Conservation (phyloP, 768 basidiomycete genomes). For the Tylopilus plumbeoviolaceoides region DNA sequence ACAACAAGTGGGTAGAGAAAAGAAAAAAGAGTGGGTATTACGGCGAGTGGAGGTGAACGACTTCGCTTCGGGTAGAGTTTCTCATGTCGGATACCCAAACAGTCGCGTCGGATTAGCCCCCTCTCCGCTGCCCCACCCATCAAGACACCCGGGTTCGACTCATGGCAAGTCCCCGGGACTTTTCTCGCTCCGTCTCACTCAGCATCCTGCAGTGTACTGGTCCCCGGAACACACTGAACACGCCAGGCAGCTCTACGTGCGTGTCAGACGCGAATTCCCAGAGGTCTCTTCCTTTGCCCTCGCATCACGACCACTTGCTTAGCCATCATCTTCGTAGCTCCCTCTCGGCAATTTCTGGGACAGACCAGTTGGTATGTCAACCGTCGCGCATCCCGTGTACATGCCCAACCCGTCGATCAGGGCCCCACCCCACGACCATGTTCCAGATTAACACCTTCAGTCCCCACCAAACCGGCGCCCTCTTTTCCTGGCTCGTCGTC, state of each 20-base stretch:
- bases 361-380: constrained; percentile 50
- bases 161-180: constrained; percentile 45
- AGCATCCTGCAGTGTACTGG: constrained; percentile 52
- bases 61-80: too few species aligned
- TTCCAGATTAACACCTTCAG: constrained; percentile 66
- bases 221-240: constrained; percentile 41
- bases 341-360: constrained; percentile 63
- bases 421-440: constrained; percentile 70
- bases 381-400: not conserved
- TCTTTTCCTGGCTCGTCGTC: constrained; percentile 66
- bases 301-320: not conserved
- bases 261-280: constrained; percentile 61
- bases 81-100: too few species aligned
- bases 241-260: constrained; percentile 55
- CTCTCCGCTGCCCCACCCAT: too few species aligned
- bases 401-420: constrained; percentile 22
- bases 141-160: constrained; percentile 57
- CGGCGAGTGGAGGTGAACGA: not conserved
- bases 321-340: constrained; percentile 35
- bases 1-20: not conserved
- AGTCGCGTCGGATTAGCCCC: too few species aligned
- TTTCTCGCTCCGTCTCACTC: not conserved
- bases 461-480: constrained; percentile 64
- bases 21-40: not conserved
- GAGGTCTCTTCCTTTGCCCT: constrained; percentile 40